These are phyloP conservation scores for Coriaria nepalensis DNA, from an alignment of 306 rosid genomes.

Conservation along the genomic window DNA sequence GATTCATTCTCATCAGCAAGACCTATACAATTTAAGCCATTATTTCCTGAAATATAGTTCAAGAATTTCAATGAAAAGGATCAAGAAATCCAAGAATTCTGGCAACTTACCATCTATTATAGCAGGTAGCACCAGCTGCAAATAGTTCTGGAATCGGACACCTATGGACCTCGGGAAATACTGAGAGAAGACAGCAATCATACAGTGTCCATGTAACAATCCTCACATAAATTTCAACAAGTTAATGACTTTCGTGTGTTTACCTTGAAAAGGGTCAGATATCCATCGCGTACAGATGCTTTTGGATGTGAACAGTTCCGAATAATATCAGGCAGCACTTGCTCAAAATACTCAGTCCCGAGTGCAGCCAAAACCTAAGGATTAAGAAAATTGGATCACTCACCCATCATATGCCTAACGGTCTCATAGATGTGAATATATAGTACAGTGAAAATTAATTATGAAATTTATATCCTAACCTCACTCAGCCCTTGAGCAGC, in stretches of 20 bases:
- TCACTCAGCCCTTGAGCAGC: constrained; percentile 99
- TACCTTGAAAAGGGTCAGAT: constrained; percentile 92
- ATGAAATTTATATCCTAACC: constrained; percentile 31
- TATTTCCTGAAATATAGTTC: constrained; percentile 1
- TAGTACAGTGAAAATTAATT: neutral
- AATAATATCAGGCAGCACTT: constrained; percentile 83
- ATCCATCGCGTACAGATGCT: constrained; percentile 94
- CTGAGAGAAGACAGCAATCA: constrained; percentile 23
- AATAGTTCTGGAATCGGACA: constrained; percentile 79
- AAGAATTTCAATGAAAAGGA: neutral
- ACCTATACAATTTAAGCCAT: constrained; percentile 30
- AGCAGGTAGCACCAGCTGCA: constrained; percentile 86
- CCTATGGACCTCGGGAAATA: constrained; percentile 92
- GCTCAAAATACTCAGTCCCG: constrained; percentile 73
- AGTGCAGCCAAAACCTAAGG: constrained; percentile 85
- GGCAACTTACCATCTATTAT: constrained; percentile 64
- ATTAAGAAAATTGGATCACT: neutral
- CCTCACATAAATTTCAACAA: neutral
- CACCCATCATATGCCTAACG: neutral
- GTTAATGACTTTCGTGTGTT: constrained; percentile 4
- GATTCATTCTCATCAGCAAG: constrained; percentile 99
- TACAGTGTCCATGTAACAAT: neutral
- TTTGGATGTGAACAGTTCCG: constrained; percentile 84
- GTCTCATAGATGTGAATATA: neutral
- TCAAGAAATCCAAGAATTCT: constrained; percentile 1